A percentile compares a stretch with the other conserved stretches of the same genome.
These are phyloP conservation scores for Starmerella riodocensis DNA, from an alignment of 805 yeast species.

Conservation along the genomic window DNA sequence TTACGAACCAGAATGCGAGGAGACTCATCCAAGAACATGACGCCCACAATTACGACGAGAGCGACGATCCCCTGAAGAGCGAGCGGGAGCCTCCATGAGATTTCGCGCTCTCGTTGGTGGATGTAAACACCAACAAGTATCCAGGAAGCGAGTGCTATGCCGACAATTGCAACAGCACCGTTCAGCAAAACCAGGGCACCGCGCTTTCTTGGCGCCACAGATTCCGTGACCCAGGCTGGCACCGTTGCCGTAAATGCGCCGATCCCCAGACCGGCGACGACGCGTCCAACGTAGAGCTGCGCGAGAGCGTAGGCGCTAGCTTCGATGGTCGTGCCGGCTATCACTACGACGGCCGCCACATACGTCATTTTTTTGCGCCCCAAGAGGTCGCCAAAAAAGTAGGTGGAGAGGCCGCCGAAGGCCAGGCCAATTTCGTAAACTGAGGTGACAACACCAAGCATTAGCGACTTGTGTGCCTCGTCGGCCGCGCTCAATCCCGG, in stretches of 20 bases:
- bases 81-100: slow-evolving; percentile 62
- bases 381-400: slow-evolving; percentile 40
- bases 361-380: slow-evolving; percentile 45
- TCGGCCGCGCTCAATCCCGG: background rate
- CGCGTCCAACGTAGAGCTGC: slow-evolving; percentile 58
- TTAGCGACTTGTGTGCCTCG: slow-evolving; percentile 13
- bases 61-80: slow-evolving; percentile 44
- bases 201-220: slow-evolving; percentile 45
- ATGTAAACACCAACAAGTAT: slow-evolving; percentile 52
- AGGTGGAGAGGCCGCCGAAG: slow-evolving; percentile 47
- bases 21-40: slow-evolving; percentile 36
- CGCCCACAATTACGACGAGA: slow-evolving; percentile 29
- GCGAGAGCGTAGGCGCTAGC: slow-evolving; percentile 41
- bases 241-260: slow-evolving; percentile 60
- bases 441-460: slow-evolving; percentile 24
- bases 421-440: slow-evolving; percentile 57
- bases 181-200: slow-evolving; percentile 50
- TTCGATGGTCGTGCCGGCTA: slow-evolving; percentile 47
- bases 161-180: slow-evolving; percentile 51
- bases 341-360: slow-evolving; percentile 36
- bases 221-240: slow-evolving; percentile 66
- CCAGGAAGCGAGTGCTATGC: slow-evolving; percentile 60
- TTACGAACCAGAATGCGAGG: slow-evolving; percentile 33
- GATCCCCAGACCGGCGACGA: slow-evolving; percentile 56
- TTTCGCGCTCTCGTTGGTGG: slow-evolving; percentile 37